These are phyloP conservation scores for Jimgerdemannia flammicorona DNA, from an alignment of 192 early-diverging fungal species.

Conservation along the genomic window DNA sequence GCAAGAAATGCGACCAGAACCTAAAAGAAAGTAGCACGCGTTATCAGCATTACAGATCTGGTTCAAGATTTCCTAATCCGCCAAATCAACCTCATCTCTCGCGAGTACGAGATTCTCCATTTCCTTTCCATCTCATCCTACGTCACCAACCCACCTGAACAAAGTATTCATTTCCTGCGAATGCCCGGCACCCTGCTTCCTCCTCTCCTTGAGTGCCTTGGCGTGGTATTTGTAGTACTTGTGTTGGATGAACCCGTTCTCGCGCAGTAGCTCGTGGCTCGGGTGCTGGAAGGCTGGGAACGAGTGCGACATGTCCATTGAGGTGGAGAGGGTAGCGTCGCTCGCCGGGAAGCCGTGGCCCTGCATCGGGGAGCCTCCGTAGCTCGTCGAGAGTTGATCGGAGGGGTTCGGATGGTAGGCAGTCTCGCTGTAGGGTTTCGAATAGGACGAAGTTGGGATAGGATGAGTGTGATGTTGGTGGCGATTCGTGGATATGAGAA, in stretches of 20 bases:
- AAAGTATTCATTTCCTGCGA: constrained; percentile 97
- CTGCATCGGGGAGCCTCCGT: constrained; percentile 27
- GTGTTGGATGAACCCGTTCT: constrained; percentile 97
- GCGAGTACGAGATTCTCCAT: too few species aligned
- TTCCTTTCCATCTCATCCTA: too few species aligned
- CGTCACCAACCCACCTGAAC: constrained; percentile 9
- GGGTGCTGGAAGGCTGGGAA: constrained; percentile 78
- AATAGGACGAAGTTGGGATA: not conserved
- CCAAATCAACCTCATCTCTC: too few species aligned
- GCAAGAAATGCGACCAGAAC: constrained; percentile 98
- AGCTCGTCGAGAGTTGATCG: constrained; percentile 40
- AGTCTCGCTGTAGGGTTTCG: constrained; percentile 54
- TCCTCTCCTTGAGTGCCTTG: constrained; percentile 92
- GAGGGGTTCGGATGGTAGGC: constrained; percentile 57
- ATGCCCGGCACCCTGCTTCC: constrained; percentile 81
- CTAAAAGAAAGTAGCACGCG: constrained; percentile 44
- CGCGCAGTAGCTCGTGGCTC: constrained; percentile 87
- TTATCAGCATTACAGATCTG: not conserved
- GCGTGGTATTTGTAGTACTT: constrained; percentile 94
- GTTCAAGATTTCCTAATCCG: too few species aligned
- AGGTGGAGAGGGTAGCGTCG: constrained; percentile 34
- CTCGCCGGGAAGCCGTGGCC: constrained; percentile 1
- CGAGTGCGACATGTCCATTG: constrained; percentile 53
- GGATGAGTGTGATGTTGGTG: not conserved
- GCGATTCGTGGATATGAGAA: too few species aligned